Base-by-base conservation (phyloP, 768 basidiomycete species). In the Lentinula guzmanii region DNA sequence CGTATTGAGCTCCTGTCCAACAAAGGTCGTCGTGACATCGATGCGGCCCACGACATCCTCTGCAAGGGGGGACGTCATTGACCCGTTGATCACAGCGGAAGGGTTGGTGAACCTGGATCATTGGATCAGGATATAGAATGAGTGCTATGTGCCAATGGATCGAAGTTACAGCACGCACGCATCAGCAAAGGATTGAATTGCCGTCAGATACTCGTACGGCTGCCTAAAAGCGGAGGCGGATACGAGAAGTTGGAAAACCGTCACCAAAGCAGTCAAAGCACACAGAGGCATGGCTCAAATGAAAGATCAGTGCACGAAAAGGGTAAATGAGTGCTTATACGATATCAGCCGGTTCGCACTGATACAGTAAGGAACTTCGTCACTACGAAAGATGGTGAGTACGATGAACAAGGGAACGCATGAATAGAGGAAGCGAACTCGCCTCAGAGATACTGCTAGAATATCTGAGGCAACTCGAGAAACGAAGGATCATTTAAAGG, bases 1-100 rank as follows among this genome's bases (percentile, higher is more conserved):
- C 31, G 57, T 58, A 28, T 58, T 58, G 21, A 58, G 45, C 45
- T 43, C 57, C 31, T 58, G 57, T 6, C 57, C 57, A 2, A 58
- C 46, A 18, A 58, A 48, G 2, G 57, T 35, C n/a, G 57, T 58
- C 21, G 57, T 58, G 39, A 58, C 57, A n/a, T 58, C 57, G 15
- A 50, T 50, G 21, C 57, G 21, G 2, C 57, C 57, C 9, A 58
- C 46, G 42, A 58, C 57, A 13, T 58, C n/a, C 11, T 58, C 45
- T 4, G 57, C 57, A 35, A 45, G 42, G 9, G 57, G 57, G 15
- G 42, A 34, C 8, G 41, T 5, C 5, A 35, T 18, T 39, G 37
- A 8, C 6, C 45, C 31, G 18, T 58, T 50, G 5, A 58, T 31
- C 1, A 48, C 33, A 9, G 41, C n/a, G 24, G 35, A 45, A 10